phyloP scores from a whole-genome alignment of 768 basidiomycete species.

The Rhizopogon vinicolor region DNA sequence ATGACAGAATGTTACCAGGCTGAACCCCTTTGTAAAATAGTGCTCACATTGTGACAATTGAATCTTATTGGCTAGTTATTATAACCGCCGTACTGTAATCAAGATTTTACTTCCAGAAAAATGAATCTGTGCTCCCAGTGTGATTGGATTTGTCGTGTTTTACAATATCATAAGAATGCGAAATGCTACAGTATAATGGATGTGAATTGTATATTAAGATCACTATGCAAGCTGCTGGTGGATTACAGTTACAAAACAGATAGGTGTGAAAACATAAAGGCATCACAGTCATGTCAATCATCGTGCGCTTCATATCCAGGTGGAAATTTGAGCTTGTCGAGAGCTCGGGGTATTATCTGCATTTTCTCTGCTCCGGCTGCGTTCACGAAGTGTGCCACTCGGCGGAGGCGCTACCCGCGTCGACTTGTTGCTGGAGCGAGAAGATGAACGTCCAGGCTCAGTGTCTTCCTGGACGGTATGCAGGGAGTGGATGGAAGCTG shows the following conservation, averaged over 20 bases:
- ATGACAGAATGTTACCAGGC: no score
- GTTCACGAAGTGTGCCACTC: slow-evolving; percentile 7
- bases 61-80: no score
- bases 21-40: no score
- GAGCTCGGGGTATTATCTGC: not conserved
- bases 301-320: not conserved
- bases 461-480: slow-evolving; percentile 55
- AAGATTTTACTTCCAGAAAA: no score
- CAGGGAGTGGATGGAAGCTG: slow-evolving; percentile 54
- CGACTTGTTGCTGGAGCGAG: not conserved
- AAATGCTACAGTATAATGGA: not conserved
- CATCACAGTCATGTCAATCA: not conserved
- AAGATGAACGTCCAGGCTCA: slow-evolving; percentile 23
- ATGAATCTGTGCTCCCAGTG: no score
- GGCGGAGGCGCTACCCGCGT: not conserved
- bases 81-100: no score
- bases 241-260: not conserved
- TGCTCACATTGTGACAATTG: no score
- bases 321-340: not conserved
- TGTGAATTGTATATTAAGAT: not conserved
- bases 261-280: not conserved
- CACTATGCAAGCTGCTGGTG: not conserved
- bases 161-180: not conserved
- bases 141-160: no score
- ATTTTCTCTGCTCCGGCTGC: slow-evolving; percentile 12